Evolutionary conservation across 2,329 filamentous ascomycete genomes (phyloP), one percentile per base, ranked within the genome.

Genomic region (Elsinoe necatrix): DNA sequence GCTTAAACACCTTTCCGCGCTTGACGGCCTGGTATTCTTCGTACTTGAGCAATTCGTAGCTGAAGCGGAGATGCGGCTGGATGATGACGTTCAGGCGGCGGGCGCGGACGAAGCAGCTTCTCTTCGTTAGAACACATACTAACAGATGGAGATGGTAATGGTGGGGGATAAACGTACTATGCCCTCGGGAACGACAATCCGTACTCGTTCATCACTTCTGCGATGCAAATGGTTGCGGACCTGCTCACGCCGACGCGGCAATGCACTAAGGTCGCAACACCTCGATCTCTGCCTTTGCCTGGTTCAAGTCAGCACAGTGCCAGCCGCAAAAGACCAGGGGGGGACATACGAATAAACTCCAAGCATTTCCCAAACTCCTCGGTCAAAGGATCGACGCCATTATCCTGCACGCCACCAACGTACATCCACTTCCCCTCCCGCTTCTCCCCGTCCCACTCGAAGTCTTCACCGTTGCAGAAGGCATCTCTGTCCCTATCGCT

Each of bases 141-240:
- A 11, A 23, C 18, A 23, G 5, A 23, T 14, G 7, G 21, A 7
- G 45, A 21, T 2, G 18, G 41, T 16, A 6, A 21, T 8, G 21
- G 6, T 34, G 54, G 14, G 18, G 43, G 41, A 21, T 20, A 9
- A 54, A 75, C 79, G 69, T 72, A 82, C 78, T 98, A 98, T 58
- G 93, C 93, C 56, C 88, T 81, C 11, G 93, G 90, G 64, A 97
- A 92, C 0, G 89, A 93, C 62, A 96, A 74, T 20, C 82, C 78
- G 64, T 89, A 72, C 23, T 85, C 78, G 34, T 85, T 84, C 93
- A 98, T 98, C 34, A 97, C 89, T 71, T 97, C 91, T n/a, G 93
- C 93, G 65, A 98, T 98, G 69, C 93, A 97, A 60, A 98, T 96
- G 1, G 92, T 98, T 11, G 93, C 93, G 61, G 89, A 95, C 54